Evolutionary conservation across 1,139 yeast species (phyloP), one percentile per base, ranked within the genome.

Genomic region (Pichia sp.): DNA sequence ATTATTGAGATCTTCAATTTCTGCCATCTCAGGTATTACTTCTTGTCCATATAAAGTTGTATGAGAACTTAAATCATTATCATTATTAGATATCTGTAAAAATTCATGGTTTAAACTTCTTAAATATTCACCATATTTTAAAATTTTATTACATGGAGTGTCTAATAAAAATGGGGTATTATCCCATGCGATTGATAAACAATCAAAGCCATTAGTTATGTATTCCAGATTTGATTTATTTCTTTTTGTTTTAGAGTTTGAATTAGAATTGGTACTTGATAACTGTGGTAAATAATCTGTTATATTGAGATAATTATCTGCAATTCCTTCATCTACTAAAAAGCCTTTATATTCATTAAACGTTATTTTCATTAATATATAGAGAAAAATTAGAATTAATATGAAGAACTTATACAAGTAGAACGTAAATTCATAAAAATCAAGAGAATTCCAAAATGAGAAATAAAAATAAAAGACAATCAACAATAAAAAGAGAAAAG

Each of bases 61-160:
- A 26, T 51, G 53, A 9, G 52, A 48, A 30, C 53, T 51, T 26
- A 51, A 42, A 10, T 51, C 58, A 5, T 53, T 54, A n/a, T 63
- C 67, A 7, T 69, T 76, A 38, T 78, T 88, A 51, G 33, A 25
- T 5, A 27, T n/a, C 3, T 8, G 8, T n/a, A 7, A 2, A 7
- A 40, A n/a, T 27, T 34, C 31, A 27, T 37, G 25, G 9, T 39
- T 30, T 39, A 37, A 25, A n/a, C 6, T 5, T 30, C 44, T 25
- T 6, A 39, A n/a, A 36, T 18, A 32, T 29, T 7, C 25, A 10
- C 37, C 42, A 27, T 31, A 28, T 7, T 8, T 25, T 4, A 6
- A 25, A 8, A 18, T 25, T 6, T 35, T 39, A 39, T 8, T 34
- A 39, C n/a, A 30, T 1, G 28, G 34, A 11, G 18, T 28, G 8